These are phyloP conservation scores for Sporothrix phasma DNA, from an alignment of 2,329 filamentous ascomycete species.

Conservation along the genomic window DNA sequence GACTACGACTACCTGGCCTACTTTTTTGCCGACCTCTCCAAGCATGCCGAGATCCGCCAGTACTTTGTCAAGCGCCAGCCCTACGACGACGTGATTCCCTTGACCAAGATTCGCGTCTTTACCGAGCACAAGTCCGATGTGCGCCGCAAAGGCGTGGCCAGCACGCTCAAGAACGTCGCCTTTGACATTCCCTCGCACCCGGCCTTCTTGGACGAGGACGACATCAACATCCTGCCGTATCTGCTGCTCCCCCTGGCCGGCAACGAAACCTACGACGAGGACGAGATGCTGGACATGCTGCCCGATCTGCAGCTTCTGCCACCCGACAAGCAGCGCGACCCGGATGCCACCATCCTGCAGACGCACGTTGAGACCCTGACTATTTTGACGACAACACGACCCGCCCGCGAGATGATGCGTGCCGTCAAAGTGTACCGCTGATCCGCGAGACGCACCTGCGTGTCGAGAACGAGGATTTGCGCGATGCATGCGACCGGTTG, in stretches of 20 bases:
- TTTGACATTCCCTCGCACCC: slow-evolving; percentile 71
- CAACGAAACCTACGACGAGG: slow-evolving; percentile 75
- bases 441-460: slow-evolving; percentile 75
- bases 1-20: slow-evolving; percentile 92
- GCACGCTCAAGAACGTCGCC: slow-evolving; percentile 85
- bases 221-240: slow-evolving; percentile 78
- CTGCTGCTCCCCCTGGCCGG: slow-evolving; percentile 81
- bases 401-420: slow-evolving; percentile 65
- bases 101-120: slow-evolving; percentile 89
- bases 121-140: slow-evolving; percentile 81
- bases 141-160: slow-evolving; percentile 86
- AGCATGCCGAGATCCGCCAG: slow-evolving; percentile 61
- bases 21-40: slow-evolving; percentile 85
- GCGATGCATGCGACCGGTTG: slow-evolving; percentile 75
- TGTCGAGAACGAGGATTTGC: slow-evolving; percentile 67
- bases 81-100: slow-evolving; percentile 75
- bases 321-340: slow-evolving; percentile 78
- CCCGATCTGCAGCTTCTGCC: slow-evolving; percentile 83
- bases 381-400: slow-evolving; percentile 66
- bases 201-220: slow-evolving; percentile 57
- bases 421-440: slow-evolving; percentile 75
- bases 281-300: slow-evolving; percentile 78
- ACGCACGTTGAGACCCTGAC: slow-evolving; percentile 85
- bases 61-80: slow-evolving; percentile 65
- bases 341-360: slow-evolving; percentile 64